phyloP scores from a whole-genome alignment of 2,329 filamentous ascomycete genomes.

The Dryadomyces quercivorus region DNA sequence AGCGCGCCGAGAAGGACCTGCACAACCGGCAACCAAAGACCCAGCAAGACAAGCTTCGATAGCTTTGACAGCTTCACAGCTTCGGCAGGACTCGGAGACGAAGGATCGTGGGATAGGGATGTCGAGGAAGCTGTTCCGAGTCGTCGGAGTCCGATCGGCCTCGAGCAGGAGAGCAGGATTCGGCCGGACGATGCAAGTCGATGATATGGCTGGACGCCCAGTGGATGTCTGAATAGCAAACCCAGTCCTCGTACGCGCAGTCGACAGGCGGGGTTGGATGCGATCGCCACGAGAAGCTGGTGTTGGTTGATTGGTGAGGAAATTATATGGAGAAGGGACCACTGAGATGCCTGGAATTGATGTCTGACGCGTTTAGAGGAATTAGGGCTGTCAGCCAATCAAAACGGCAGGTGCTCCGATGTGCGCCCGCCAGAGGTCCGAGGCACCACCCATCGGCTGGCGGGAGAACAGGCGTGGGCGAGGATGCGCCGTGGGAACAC shows the following conservation, averaged over 20 bases:
- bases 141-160: too few relatives aligned
- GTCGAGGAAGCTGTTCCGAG: too few relatives aligned
- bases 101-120: too few relatives aligned
- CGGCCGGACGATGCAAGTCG: too few relatives aligned
- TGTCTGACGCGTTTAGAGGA: neutral
- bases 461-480: neutral
- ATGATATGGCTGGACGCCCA: constrained; percentile 1
- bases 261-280: neutral
- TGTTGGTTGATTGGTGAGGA: neutral
- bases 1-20: constrained; percentile 16
- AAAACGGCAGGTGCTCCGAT: constrained; percentile 11
- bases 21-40: constrained; percentile 1
- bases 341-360: neutral
- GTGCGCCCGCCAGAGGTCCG: constrained; percentile 6
- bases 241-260: neutral
- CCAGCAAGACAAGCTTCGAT: too few relatives aligned
- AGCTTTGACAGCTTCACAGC: too few relatives aligned
- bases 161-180: too few relatives aligned
- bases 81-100: too few relatives aligned
- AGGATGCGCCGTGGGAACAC: too few relatives aligned
- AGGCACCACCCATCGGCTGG: neutral
- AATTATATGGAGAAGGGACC: neutral
- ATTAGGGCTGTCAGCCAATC: constrained; percentile 9
- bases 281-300: neutral
- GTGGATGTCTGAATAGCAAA: neutral